phyloP scores from a whole-genome alignment of 2,329 filamentous ascomycete species.

The Xylariaceae sp. region DNA sequence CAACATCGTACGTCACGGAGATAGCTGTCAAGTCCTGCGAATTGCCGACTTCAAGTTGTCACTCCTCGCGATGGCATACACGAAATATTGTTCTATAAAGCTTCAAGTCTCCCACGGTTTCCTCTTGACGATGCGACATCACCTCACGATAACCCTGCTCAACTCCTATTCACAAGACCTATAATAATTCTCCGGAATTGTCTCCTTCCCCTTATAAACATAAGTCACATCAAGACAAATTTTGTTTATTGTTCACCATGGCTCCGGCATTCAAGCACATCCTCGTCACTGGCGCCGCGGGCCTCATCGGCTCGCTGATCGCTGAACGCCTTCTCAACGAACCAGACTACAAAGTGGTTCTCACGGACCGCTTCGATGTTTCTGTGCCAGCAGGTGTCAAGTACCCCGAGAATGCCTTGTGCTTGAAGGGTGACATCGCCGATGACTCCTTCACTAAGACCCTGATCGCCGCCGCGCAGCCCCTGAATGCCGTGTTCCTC shows the following conservation, averaged over 20 bases:
- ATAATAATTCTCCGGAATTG: too few species aligned
- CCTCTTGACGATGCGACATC: too few species aligned
- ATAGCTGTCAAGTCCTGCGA: too few species aligned
- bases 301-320: slow-evolving; percentile 35
- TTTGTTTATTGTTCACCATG: slow-evolving; percentile 15
- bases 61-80: too few species aligned
- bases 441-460: slow-evolving; percentile 31
- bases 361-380: slow-evolving; percentile 52
- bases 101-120: too few species aligned
- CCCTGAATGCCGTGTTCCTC: slow-evolving; percentile 51
- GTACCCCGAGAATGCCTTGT: slow-evolving; percentile 45
- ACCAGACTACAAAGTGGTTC: slow-evolving; percentile 35
- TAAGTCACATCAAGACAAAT: too few species aligned
- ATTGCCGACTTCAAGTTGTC: too few species aligned
- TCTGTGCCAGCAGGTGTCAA: slow-evolving; percentile 43
- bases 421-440: slow-evolving; percentile 46
- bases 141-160: too few species aligned
- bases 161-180: too few species aligned
- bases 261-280: slow-evolving; percentile 29
- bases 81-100: too few species aligned
- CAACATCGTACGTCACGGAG: too few species aligned
- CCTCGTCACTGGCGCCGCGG: slow-evolving; percentile 34
- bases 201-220: too few species aligned
- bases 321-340: slow-evolving; percentile 38
- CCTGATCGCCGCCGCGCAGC: slow-evolving; percentile 42